Conservation (phyloP, 257 asterid genomes). For the Gentiana macrophylla region DNA sequence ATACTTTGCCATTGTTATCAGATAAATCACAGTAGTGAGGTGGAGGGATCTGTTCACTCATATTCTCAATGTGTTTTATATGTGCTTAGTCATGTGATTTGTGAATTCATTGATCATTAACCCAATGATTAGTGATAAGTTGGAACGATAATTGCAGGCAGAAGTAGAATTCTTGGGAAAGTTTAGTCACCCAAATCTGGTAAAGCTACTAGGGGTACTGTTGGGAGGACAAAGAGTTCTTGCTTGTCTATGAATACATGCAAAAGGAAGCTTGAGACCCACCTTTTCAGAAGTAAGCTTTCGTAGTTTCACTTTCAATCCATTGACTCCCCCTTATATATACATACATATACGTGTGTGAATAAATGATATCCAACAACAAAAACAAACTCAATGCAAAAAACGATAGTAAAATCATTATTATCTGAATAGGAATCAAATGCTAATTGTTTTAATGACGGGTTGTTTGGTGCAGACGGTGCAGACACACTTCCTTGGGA, state of each 20-base stretch:
- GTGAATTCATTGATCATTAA: too few relatives aligned
- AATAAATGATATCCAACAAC: neutral
- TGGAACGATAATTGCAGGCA: conserved; percentile 39
- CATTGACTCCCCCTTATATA: neutral
- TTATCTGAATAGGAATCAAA: too few relatives aligned
- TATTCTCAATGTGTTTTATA: too few relatives aligned
- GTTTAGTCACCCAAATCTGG: conserved; percentile 78
- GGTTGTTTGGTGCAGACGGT: conserved; percentile 21
- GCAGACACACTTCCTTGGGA: conserved; percentile 76
- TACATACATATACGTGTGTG: neutral
- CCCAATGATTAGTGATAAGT: neutral
- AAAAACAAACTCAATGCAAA: too few relatives aligned
- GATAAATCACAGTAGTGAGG: too few relatives aligned
- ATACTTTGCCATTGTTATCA: too few relatives aligned
- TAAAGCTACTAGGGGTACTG: conserved; percentile 76
- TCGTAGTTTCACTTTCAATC: neutral
- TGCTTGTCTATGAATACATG: conserved; percentile 77
- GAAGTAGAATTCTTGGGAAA: conserved; percentile 90
- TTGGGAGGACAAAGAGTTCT: conserved; percentile 72
- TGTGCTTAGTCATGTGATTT: too few relatives aligned
- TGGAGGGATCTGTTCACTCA: too few relatives aligned
- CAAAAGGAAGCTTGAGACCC: conserved; percentile 78
- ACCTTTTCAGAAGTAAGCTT: conserved; percentile 68
- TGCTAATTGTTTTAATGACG: too few relatives aligned
- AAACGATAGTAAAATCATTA: neutral